phyloP scores from a whole-genome alignment of 306 rosid genomes.

The Chamaecrista fasciculata region DNA sequence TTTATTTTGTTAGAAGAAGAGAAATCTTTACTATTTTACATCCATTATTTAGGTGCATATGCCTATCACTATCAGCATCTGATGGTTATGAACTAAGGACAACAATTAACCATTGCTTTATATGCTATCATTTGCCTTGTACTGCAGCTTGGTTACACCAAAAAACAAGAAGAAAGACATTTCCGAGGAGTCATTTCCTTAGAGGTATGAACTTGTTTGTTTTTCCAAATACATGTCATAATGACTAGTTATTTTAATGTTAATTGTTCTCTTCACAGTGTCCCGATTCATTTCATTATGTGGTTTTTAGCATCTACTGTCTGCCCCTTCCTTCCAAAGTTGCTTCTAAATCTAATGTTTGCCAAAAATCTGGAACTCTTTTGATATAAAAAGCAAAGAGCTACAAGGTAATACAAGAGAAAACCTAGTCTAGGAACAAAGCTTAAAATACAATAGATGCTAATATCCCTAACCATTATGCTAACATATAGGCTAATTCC shows the following conservation, averaged over 20 bases:
- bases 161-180: slow-evolving; percentile 54
- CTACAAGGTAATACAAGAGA: too few species aligned
- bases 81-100: background rate
- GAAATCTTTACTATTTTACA: background rate
- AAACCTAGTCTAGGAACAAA: too few species aligned
- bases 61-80: background rate
- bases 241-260: slow-evolving; percentile 17
- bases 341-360: background rate
- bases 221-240: slow-evolving; percentile 15
- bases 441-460: too few species aligned
- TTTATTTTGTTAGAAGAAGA: background rate
- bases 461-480: too few species aligned
- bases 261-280: background rate
- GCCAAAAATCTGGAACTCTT: too few species aligned
- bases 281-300: background rate
- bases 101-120: slow-evolving; percentile 20
- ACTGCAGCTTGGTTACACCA: slow-evolving; percentile 59
- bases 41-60: background rate
- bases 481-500: too few species aligned
- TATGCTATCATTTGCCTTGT: slow-evolving; percentile 2
- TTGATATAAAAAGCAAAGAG: too few species aligned
- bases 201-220: slow-evolving; percentile 41
- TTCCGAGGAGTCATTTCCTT: slow-evolving; percentile 51
- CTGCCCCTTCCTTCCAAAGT: background rate
- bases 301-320: background rate